Evolutionary conservation across 148 eudicot genomes (phyloP), one percentile per base, ranked within the genome.

Genomic region (Rhododendron vialii): DNA sequence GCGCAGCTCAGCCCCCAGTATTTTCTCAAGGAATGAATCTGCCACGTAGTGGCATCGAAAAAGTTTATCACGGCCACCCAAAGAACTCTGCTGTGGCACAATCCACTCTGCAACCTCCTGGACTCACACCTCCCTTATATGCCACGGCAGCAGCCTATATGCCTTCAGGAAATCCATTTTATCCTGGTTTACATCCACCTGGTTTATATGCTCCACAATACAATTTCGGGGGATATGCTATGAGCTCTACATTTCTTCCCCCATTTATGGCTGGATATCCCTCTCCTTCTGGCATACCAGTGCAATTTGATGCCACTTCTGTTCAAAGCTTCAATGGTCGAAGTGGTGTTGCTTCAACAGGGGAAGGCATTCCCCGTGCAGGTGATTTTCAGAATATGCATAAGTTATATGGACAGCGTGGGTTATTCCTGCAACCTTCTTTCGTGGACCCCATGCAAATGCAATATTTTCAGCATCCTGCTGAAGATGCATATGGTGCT

Each of bases 201-300:
- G 93, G 94, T 83, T 38, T 92, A 80, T 93, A 92, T 86, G 73
- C 94, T 82, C 92, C 96, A 67, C 98, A 92, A 55, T 96, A 92
- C 78, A 85, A 90, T 84, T 41, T 92, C 30, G 91, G 95, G 69
- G 96, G 95, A 87, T 95, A 95, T 86, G 89, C 91, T 80, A 83
- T 92, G 83, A 88, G 86, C 59, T 84, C 96, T 24, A 73, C 92
- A 83, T 80, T 74, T 86, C 79, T 90, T 85, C 93, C 96, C 51
- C 95, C 94, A 35, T 92, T 84, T 89, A 74, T 94, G 76, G 86
- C 95, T 75, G 98, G 95, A 85, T 95, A 93, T 84, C 91, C 93
- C 15, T 89, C 95, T 83, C 91, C 88, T 82, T 82, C 85, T 51
- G 87, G 91, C 81, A 63, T 91, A 26, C 95, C 94, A 81, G 84